Conservation (phyloP, 495 filamentous ascomycete genomes). For the Schizothecium vesticola region DNA sequence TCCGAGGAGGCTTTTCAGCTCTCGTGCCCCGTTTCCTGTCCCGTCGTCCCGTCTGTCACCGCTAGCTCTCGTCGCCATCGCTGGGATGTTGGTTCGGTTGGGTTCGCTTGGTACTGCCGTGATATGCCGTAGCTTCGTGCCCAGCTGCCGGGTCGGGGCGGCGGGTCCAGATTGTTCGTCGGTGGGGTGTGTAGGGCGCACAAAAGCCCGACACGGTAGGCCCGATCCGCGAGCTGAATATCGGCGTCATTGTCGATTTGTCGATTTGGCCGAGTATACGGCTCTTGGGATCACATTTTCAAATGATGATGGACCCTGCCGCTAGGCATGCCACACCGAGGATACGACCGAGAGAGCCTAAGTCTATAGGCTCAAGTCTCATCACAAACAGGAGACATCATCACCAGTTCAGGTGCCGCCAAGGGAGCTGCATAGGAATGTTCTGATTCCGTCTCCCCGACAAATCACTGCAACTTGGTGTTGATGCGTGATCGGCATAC, state of each 20-base stretch:
- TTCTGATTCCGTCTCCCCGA: not conserved
- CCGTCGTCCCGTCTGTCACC: not conserved
- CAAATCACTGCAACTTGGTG: not conserved
- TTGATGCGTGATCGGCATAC: not conserved
- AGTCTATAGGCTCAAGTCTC: not conserved
- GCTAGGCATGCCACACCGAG: not conserved
- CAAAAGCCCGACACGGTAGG: not conserved
- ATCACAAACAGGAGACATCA: not conserved
- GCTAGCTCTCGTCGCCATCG: not conserved
- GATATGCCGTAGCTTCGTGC: not conserved
- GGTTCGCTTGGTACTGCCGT: not conserved
- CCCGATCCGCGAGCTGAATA: not conserved
- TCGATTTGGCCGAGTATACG: not conserved
- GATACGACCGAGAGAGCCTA: not conserved
- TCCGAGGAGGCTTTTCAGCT: not conserved
- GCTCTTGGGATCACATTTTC: not conserved
- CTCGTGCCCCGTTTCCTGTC: not conserved
- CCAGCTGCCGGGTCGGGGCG: not conserved
- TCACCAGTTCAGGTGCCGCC: not conserved
- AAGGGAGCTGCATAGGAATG: not conserved
- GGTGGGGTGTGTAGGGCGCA: not conserved
- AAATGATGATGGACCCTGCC: not conserved
- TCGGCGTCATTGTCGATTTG: not conserved
- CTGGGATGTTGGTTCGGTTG: not conserved
- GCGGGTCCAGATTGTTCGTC: not conserved